A percentile compares a stretch with the other conserved stretches of the same genome.
These are phyloP conservation scores for Claviceps sp. DNA, from an alignment of 2,329 filamentous ascomycete species.

Conservation along the genomic window DNA sequence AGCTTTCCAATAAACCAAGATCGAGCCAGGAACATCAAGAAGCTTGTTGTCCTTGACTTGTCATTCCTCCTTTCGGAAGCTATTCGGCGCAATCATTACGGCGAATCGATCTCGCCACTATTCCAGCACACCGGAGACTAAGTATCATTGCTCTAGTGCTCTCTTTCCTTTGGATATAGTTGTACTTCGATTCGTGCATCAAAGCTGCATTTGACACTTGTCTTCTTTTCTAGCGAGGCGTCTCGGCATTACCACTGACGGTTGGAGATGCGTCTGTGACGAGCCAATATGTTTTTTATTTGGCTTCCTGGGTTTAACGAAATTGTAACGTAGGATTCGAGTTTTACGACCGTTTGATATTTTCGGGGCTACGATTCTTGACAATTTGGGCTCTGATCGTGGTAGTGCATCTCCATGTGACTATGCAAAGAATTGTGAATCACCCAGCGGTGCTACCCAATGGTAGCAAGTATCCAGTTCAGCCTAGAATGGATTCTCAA, in stretches of 20 bases:
- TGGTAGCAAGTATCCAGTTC: conserved; percentile 59
- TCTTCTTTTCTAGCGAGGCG: conserved; percentile 22
- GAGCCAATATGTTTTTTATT: neutral
- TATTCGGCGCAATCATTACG: conserved; percentile 91
- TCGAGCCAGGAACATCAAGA: conserved; percentile 56
- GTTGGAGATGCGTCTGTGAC: neutral
- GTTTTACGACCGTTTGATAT: neutral
- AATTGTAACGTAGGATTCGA: neutral
- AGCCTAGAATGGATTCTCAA: conserved; percentile 60
- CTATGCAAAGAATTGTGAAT: neutral
- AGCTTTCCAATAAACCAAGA: conserved; percentile 82
- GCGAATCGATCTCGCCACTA: conserved; percentile 62
- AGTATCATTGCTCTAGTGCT: conserved; percentile 4
- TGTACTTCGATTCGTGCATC: neutral
- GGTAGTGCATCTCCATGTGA: neutral
- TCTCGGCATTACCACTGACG: conserved; percentile 11
- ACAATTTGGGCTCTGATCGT: neutral
- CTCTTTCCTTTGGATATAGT: conserved; percentile 1
- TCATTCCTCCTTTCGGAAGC: conserved; percentile 81
- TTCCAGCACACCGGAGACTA: conserved; percentile 55
- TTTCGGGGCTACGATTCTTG: neutral
- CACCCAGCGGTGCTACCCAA: conserved; percentile 61
- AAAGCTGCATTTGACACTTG: neutral
- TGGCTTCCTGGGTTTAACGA: neutral
- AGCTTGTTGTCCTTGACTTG: conserved; percentile 81